These are phyloP conservation scores for Pseudohyphozyma bogoriensis DNA, from an alignment of 768 basidiomycete species.

Conservation along the genomic window DNA sequence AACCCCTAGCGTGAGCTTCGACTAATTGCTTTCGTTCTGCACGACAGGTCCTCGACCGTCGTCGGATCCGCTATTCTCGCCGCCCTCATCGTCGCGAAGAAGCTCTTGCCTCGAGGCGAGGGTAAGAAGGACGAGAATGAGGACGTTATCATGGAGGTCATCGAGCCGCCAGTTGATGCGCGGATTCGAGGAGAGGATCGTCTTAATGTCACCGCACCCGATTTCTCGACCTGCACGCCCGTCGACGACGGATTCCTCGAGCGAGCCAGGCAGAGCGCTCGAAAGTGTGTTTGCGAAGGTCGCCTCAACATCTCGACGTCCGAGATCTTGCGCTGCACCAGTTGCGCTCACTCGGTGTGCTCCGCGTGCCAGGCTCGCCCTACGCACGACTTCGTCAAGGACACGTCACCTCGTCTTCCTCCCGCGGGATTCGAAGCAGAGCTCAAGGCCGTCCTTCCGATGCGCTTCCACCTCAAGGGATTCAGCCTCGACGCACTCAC, in stretches of 20 bases:
- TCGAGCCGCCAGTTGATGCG: conserved; percentile 50
- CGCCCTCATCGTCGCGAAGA: conserved; percentile 57
- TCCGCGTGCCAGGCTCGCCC: conserved; percentile 80
- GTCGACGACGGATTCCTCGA: conserved; percentile 49
- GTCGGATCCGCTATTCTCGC: conserved; percentile 82
- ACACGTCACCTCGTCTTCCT: conserved; percentile 50
- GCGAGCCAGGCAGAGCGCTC: conserved; percentile 57
- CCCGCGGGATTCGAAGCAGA: conserved; percentile 65
- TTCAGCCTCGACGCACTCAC: conserved; percentile 37
- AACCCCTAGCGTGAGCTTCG: background rate
- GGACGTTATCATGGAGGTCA: conserved; percentile 35
- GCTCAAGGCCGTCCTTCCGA: conserved; percentile 72
- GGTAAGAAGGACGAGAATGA: background rate
- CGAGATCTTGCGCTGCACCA: conserved; percentile 56
- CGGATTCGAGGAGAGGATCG: conserved; percentile 54
- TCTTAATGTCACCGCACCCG: conserved; percentile 39
- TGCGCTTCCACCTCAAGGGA: conserved; percentile 54
- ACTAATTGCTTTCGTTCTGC: background rate
- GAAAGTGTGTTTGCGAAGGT: conserved; percentile 86
- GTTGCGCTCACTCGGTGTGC: conserved; percentile 72
- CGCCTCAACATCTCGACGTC: conserved; percentile 63
- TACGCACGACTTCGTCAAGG: conserved; percentile 59
- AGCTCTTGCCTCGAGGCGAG: conserved; percentile 5
- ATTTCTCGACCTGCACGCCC: conserved; percentile 32
- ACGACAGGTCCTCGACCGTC: conserved; percentile 73